Evolutionary conservation across 2,329 filamentous ascomycete species (phyloP).

Genomic region (Claviceps purpurea): DNA sequence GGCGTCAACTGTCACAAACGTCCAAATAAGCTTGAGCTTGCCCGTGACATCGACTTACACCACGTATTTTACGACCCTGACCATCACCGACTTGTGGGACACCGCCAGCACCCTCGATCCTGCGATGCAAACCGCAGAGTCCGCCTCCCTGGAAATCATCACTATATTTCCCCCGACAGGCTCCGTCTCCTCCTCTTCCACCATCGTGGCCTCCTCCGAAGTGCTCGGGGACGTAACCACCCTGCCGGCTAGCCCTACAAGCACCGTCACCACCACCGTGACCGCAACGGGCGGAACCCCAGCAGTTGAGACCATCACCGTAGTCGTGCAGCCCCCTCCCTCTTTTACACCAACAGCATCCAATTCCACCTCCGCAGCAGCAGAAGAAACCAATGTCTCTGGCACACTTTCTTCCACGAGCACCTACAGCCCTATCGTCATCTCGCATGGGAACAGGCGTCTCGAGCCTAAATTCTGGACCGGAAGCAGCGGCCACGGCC

Average conservation of each 20-base stretch:
- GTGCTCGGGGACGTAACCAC: constrained; percentile 14
- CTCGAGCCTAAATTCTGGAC: constrained; percentile 18
- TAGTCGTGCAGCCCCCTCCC: constrained; percentile 16
- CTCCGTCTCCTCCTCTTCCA: not conserved
- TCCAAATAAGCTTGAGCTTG: constrained; percentile 13
- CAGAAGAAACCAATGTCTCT: constrained; percentile 1
- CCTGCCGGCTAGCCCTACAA: constrained; percentile 9
- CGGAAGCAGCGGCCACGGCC: constrained; percentile 16
- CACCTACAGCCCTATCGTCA: constrained; percentile 14
- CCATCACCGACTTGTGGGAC: constrained; percentile 18
- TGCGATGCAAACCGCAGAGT: not conserved
- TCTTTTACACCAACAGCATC: constrained; percentile 13
- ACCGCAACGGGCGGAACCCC: constrained; percentile 18
- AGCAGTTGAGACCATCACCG: constrained; percentile 19
- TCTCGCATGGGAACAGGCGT: constrained; percentile 21
- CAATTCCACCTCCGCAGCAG: constrained; percentile 20
- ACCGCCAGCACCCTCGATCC: constrained; percentile 1
- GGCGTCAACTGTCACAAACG: constrained; percentile 18
- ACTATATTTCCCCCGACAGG: constrained; percentile 9
- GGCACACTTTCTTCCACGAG: constrained; percentile 13
- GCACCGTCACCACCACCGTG: constrained; percentile 18
- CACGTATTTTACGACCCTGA: constrained; percentile 14
- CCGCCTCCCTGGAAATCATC: constrained; percentile 11
- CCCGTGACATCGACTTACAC: constrained; percentile 7
- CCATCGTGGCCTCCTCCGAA: constrained; percentile 6